A percentile compares a stretch with the other conserved stretches of the same genome.
Conservation (phyloP, 495 filamentous ascomycete species). For the Collariella sp. region DNA sequence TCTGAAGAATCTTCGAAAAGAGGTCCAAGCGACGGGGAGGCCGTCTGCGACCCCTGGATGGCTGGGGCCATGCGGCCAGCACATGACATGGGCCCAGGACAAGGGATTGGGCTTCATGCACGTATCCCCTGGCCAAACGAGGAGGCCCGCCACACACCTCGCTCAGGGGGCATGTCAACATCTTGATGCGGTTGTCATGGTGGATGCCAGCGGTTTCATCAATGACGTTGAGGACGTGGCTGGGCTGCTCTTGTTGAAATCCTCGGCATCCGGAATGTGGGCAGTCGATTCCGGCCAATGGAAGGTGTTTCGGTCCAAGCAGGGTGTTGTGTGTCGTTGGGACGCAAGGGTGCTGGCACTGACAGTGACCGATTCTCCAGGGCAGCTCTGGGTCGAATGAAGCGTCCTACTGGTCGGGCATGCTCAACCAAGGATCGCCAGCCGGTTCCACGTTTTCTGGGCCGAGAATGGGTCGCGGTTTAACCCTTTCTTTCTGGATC, state of each 20-base stretch:
- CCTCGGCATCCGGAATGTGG: no score
- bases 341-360: no score
- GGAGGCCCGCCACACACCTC: neutral
- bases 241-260: no score
- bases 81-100: conserved; percentile 8
- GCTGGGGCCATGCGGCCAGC: no score
- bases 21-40: conserved; percentile 24
- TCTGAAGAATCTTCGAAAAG: conserved; percentile 30
- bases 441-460: neutral
- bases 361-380: no score
- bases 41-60: neutral
- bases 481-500: conserved; percentile 22
- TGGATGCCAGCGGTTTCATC: no score
- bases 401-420: neutral
- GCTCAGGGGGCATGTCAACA: neutral
- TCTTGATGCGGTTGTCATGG: neutral
- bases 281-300: no score
- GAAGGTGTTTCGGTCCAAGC: no score
- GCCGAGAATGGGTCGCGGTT: neutral
- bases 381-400: neutral
- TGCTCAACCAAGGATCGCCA: conserved; percentile 12
- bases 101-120: conserved; percentile 13
- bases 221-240: no score
- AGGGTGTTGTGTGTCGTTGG: no score
- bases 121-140: conserved; percentile 5